phyloP scores from a whole-genome alignment of 306 rosid genomes.

The Lupinus albus region DNA sequence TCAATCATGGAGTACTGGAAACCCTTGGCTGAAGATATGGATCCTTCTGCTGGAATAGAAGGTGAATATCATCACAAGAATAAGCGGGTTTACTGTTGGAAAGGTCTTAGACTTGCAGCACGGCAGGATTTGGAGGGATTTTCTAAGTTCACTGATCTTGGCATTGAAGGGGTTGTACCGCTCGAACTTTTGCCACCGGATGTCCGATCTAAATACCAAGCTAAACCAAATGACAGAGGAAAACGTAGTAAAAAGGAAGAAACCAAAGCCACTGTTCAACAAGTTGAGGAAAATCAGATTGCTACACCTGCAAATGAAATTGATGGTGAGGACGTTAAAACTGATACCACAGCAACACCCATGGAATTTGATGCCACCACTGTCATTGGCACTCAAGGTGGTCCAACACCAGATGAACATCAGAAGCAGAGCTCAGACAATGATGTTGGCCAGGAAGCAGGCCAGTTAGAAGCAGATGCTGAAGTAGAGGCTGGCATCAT shows the following conservation, averaged over 20 bases:
- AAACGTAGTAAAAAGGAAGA: conserved; percentile 92
- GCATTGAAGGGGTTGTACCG: conserved; percentile 93
- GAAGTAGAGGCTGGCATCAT: conserved; percentile 83
- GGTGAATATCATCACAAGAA: conserved; percentile 90
- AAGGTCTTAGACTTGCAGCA: conserved; percentile 91
- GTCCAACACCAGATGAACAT: conserved; percentile 64
- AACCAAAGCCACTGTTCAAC: conserved; percentile 62
- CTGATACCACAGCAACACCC: conserved; percentile 54
- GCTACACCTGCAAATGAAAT: conserved; percentile 66
- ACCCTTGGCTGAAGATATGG: conserved; percentile 97
- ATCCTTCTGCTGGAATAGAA: conserved; percentile 87
- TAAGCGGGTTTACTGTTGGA: conserved; percentile 95
- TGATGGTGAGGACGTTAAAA: conserved; percentile 70
- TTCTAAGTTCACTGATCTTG: conserved; percentile 89
- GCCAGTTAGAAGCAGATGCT: conserved; percentile 81
- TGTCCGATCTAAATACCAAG: conserved; percentile 77
- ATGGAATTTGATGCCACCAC: conserved; percentile 62
- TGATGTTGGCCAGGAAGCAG: conserved; percentile 78
- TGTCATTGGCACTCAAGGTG: conserved; percentile 63
- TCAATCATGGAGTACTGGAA: conserved; percentile 90
- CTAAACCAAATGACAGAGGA: conserved; percentile 76
- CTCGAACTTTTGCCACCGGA: conserved; percentile 88
- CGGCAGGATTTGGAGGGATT: conserved; percentile 98
- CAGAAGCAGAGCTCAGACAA: conserved; percentile 82
- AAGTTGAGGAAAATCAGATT: conserved; percentile 81